Percentiles rank a stretch among this genome's conserved stretches.
phyloP scores from a whole-genome alignment of 768 basidiomycete genomes.

The Leccinum imitatum region DNA sequence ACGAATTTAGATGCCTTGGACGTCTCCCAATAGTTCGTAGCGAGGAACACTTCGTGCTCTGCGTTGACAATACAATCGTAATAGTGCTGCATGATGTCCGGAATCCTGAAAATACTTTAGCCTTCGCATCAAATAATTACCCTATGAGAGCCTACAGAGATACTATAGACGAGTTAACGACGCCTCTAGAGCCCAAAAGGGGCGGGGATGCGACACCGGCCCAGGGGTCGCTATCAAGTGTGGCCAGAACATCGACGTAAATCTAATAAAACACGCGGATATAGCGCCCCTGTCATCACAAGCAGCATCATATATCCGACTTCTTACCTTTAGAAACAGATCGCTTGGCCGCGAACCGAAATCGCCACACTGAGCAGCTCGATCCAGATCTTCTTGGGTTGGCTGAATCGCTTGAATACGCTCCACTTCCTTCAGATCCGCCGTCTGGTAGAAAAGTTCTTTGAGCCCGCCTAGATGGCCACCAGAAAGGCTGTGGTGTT shows the following conservation, averaged over 20 bases:
- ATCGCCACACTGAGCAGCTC: constrained; percentile 47
- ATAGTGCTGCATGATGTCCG: constrained; percentile 74
- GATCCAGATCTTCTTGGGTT: constrained; percentile 44
- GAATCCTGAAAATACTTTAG: constrained; percentile 42
- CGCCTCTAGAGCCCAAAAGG: constrained; percentile 60
- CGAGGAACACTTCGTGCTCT: constrained; percentile 62
- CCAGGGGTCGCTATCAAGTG: constrained; percentile 53
- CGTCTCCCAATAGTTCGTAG: constrained; percentile 63
- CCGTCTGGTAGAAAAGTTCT: constrained; percentile 16
- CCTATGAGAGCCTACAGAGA: constrained; percentile 41
- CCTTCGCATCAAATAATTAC: background rate
- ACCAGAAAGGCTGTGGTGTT: constrained; percentile 22
- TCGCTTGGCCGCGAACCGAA: constrained; percentile 56
- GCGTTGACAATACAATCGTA: constrained; percentile 60
- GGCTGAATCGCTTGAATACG: constrained; percentile 26
- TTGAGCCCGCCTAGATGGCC: constrained; percentile 21
- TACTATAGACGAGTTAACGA: constrained; percentile 60
- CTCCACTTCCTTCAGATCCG: constrained; percentile 17
- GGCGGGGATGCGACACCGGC: constrained; percentile 60
- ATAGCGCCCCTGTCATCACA: background rate
- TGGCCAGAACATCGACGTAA: constrained; percentile 60
- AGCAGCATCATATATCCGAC: background rate
- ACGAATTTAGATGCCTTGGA: constrained; percentile 52
- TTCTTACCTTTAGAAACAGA: constrained; percentile 56
- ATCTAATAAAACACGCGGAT: constrained; percentile 39